These are phyloP conservation scores for Trichoderma reesei DNA, from an alignment of 495 filamentous ascomycete species.

Conservation along the genomic window DNA sequence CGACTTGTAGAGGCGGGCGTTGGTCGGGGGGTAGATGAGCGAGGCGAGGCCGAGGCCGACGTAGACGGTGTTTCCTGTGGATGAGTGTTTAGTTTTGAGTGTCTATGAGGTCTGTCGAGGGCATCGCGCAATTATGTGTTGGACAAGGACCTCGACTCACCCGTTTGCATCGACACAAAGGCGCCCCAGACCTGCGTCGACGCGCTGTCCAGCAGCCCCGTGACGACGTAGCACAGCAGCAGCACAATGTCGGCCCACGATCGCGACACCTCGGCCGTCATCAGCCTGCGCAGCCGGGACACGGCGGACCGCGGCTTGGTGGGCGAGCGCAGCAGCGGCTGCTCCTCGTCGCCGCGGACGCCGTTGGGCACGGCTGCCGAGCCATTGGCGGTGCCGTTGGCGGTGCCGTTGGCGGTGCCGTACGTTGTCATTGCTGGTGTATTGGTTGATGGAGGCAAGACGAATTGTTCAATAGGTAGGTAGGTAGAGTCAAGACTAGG, in stretches of 20 bases:
- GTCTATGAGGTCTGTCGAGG: too few species aligned
- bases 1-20: conserved; percentile 56
- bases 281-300: conserved; percentile 26
- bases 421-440: neutral
- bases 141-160: too few species aligned
- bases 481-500: too few species aligned
- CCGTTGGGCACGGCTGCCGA: neutral
- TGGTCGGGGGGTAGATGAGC: conserved; percentile 41
- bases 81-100: too few species aligned
- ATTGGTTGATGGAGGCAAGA: too few species aligned
- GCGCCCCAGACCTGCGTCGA: conserved; percentile 64
- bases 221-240: conserved; percentile 60
- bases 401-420: too few species aligned
- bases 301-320: conserved; percentile 11
- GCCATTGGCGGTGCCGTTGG: conserved; percentile 6
- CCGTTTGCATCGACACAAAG: conserved; percentile 74
- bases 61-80: conserved; percentile 67
- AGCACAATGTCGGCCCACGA: conserved; percentile 52
- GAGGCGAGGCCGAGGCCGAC: conserved; percentile 54
- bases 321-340: conserved; percentile 27
- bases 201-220: conserved; percentile 62
- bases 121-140: too few species aligned
- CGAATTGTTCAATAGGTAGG: too few species aligned
- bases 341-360: conserved; percentile 25
- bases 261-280: conserved; percentile 41